These are phyloP conservation scores for Fraxinus xanthoxyloides DNA, from an alignment of 305 asterid genomes.

Conservation along the genomic window DNA sequence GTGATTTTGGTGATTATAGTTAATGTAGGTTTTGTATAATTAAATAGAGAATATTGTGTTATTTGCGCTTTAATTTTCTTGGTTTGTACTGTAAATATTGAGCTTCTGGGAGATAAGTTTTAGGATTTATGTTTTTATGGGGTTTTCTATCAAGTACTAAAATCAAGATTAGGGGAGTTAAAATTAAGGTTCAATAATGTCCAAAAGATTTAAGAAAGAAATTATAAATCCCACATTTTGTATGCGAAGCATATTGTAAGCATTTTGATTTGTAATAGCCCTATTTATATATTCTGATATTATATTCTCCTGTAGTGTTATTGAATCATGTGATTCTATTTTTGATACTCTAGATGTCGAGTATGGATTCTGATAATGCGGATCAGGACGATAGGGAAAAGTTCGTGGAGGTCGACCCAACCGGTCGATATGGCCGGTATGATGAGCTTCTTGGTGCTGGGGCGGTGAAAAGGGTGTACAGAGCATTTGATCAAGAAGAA, in stretches of 20 bases:
- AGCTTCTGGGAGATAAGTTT: not conserved
- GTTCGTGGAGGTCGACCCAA: conserved; percentile 66
- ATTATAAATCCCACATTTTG: not conserved
- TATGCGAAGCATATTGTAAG: not conserved
- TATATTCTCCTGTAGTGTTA: not conserved
- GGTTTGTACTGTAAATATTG: not conserved
- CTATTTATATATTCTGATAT: not conserved
- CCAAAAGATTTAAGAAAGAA: not conserved
- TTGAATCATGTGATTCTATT: not conserved
- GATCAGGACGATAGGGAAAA: conserved; percentile 57
- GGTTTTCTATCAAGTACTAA: not conserved
- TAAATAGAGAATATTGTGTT: not conserved
- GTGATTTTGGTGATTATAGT: not conserved
- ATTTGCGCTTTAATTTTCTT: not conserved
- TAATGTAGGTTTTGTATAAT: not conserved
- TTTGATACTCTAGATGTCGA: conserved; percentile 16
- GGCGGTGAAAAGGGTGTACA: conserved; percentile 68
- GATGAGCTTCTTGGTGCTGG: conserved; percentile 69
- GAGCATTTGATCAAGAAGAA: conserved; percentile 86
- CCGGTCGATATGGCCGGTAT: conserved; percentile 72
- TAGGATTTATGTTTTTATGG: not conserved
- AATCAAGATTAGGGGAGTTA: not conserved
- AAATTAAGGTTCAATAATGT: not conserved
- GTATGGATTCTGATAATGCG: conserved; percentile 30
- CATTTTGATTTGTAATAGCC: not conserved